Conservation (phyloP, 768 basidiomycete genomes). For the Daedalea quercina region DNA sequence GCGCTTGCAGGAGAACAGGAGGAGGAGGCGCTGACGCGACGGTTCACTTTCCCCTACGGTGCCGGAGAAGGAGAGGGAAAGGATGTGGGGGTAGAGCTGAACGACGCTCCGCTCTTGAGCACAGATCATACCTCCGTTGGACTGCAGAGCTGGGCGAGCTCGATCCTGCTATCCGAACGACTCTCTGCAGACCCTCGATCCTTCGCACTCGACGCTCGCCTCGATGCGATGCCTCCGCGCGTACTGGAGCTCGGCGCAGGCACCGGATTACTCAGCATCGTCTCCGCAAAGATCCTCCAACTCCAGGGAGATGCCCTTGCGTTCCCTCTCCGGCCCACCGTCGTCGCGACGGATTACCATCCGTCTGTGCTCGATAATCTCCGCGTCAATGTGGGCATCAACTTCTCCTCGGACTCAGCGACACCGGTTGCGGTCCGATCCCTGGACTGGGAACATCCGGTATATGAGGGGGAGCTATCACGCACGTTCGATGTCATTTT, state of each 20-base stretch:
- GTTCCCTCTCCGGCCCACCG: slow-evolving; percentile 13
- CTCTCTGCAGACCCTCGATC: slow-evolving; percentile 43
- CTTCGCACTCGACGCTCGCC: slow-evolving; percentile 27
- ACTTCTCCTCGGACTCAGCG: slow-evolving; percentile 26
- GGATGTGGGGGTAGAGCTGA: slow-evolving; percentile 44
- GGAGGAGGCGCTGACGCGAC: slow-evolving; percentile 40
- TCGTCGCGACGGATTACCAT: slow-evolving; percentile 77
- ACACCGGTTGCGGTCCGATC: slow-evolving; percentile 34
- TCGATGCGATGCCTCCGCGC: slow-evolving; percentile 1
- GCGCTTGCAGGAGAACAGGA: slow-evolving; percentile 39
- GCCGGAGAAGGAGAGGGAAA: slow-evolving; percentile 2
- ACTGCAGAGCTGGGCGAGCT: slow-evolving; percentile 80
- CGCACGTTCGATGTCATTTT: slow-evolving; percentile 61
- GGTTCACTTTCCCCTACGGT: slow-evolving; percentile 39
- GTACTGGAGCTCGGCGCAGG: slow-evolving; percentile 83
- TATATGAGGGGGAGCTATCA: slow-evolving; percentile 25
- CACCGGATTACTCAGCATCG: slow-evolving; percentile 77
- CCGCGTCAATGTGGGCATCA: slow-evolving; percentile 46
- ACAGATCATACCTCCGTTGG: slow-evolving; percentile 77
- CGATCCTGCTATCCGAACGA: slow-evolving; percentile 61
- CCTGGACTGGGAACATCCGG: slow-evolving; percentile 63
- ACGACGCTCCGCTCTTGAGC: slow-evolving; percentile 58
- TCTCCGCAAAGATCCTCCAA: slow-evolving; percentile 42
- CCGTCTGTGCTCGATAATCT: slow-evolving; percentile 70
- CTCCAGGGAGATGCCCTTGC: slow-evolving; percentile 1